Percentiles rank a stretch among this genome's conserved stretches.
These are phyloP conservation scores for Blastobotrys illinoisensis DNA, from an alignment of 1,139 yeast genomes.

Conservation along the genomic window DNA sequence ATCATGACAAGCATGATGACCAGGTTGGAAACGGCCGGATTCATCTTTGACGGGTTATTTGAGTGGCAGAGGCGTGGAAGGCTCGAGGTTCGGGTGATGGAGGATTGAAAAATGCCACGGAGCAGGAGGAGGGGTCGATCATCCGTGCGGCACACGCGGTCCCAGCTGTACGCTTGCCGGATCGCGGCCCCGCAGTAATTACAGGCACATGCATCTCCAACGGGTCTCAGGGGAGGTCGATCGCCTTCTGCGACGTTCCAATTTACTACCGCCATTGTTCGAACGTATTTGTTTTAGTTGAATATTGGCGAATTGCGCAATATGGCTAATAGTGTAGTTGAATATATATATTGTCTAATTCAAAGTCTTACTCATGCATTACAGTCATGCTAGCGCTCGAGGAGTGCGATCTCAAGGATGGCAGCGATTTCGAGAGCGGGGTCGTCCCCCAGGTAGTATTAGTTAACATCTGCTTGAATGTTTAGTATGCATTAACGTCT, in stretches of 20 bases:
- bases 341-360: too few species aligned
- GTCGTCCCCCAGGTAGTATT: too few species aligned
- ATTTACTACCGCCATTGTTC: background rate
- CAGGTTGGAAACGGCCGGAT: constrained; percentile 83
- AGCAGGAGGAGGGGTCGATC: constrained; percentile 1
- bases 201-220: background rate
- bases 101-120: constrained; percentile 3
- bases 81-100: constrained; percentile 1
- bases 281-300: background rate
- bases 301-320: background rate
- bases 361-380: too few species aligned
- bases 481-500: background rate
- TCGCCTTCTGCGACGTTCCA: background rate
- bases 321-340: too few species aligned
- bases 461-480: too few species aligned
- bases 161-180: background rate
- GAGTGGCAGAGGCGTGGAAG: constrained; percentile 1
- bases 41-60: constrained; percentile 13
- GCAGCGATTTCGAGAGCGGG: background rate
- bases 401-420: too few species aligned
- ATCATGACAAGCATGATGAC: constrained; percentile 93
- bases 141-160: background rate
- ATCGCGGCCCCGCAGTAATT: background rate
- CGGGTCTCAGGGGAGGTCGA: background rate
- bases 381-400: too few species aligned